Evolutionary conservation across 2,329 filamentous ascomycete species (phyloP), one percentile per base, ranked within the genome.

Genomic region (Neoscytalidium dimidiatum): DNA sequence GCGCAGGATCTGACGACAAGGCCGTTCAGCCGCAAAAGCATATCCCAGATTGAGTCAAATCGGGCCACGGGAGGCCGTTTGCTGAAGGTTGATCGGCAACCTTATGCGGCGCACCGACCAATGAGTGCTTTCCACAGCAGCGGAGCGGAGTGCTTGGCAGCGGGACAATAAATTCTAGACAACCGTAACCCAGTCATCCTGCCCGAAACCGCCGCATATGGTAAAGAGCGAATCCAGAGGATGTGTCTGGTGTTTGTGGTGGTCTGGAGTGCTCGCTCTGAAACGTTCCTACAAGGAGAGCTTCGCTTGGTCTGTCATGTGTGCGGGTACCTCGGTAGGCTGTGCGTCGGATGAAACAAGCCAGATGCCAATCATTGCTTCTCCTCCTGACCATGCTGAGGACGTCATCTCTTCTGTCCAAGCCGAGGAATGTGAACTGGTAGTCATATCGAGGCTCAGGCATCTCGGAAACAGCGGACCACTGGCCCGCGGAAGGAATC

Each of bases 291-390:
- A 13, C 17, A 21, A 19, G 38, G 52, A 19, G 29, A 13, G 28
- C 13, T 26, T 33, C n/a, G 56, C 26, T 31, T 33, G 41, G 56
- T 35, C 28, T 43, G 38, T 46, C 28, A 7, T 21, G 23, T 28
- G 56, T 23, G 28, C 56, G 56, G 56, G 28, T 46, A 60, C 56
- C 56, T 60, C 56, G 56, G 56, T 60, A 60, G 41, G 38, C 56
- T 60, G 56, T 60, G 56, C 56, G 56, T 19, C 17, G 56, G 26
- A 46, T 60, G 56, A 60, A 60, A 60, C 56, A 46, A 60, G 56
- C 41, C 56, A 21, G 56, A 46, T 28, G 26, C 35, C 56, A 60
- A 33, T 48, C 56, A 31, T 48, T 23, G 13, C 56, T 60, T 11
- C 19, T 46, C 6, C 41, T 48, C 41, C 41, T 46, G 38, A 26